Evolutionary conservation across 2,329 filamentous ascomycete species (phyloP).

Genomic region (Microdochium trichocladiopsis): DNA sequence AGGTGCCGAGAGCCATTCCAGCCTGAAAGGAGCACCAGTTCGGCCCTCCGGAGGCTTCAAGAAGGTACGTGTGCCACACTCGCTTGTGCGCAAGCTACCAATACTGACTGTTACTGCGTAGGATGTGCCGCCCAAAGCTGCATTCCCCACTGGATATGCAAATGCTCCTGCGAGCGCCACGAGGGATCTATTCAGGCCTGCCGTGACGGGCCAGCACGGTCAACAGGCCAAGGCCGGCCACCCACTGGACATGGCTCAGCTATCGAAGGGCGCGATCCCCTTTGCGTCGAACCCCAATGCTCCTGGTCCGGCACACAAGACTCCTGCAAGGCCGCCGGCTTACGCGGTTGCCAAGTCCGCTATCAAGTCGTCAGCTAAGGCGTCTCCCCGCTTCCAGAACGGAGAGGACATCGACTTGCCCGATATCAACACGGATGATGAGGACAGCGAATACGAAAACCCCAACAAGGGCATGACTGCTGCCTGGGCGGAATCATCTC

Average conservation of each 20-base stretch:
- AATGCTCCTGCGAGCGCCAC: slow-evolving; percentile 47
- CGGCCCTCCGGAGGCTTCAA: slow-evolving; percentile 65
- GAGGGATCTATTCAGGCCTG: slow-evolving; percentile 57
- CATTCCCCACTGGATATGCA: slow-evolving; percentile 55
- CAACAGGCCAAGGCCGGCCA: slow-evolving; percentile 57
- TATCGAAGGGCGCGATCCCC: slow-evolving; percentile 81
- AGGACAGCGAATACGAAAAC: slow-evolving; percentile 69
- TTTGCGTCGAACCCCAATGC: slow-evolving; percentile 68
- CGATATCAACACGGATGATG: slow-evolving; percentile 91
- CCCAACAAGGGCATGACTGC: slow-evolving; percentile 57
- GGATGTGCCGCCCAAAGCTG: slow-evolving; percentile 54
- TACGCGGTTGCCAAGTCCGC: slow-evolving; percentile 43
- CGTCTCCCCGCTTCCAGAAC: slow-evolving; percentile 80
- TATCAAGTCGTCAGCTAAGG: slow-evolving; percentile 53
- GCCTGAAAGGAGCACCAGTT: slow-evolving; percentile 76
- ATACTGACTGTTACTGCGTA: slow-evolving; percentile 30
- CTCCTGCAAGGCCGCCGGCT: slow-evolving; percentile 52
- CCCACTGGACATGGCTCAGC: slow-evolving; percentile 78
- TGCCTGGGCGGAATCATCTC: slow-evolving; percentile 83
- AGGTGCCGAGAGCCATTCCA: slow-evolving; percentile 51
- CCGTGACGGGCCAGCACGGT: slow-evolving; percentile 60
- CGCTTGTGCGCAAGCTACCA: neutral
- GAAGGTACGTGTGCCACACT: slow-evolving; percentile 48
- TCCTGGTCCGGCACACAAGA: slow-evolving; percentile 55
- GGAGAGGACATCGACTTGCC: slow-evolving; percentile 88